Conservation (phyloP, 768 basidiomycete genomes). For the Imleria badia region DNA sequence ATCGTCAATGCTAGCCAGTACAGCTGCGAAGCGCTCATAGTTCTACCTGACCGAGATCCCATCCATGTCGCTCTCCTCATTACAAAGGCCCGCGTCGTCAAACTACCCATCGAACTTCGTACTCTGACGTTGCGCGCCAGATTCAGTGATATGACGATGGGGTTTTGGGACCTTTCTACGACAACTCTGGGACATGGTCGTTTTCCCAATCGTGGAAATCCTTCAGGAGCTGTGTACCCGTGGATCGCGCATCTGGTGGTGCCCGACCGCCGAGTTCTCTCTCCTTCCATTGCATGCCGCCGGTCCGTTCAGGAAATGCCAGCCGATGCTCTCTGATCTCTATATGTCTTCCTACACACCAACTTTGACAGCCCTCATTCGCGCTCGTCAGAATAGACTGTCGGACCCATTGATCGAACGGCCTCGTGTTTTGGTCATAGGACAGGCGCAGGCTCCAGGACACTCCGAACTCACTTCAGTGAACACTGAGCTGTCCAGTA, state of each 20-base stretch:
- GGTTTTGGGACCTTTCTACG: constrained; percentile 5
- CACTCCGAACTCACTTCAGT: neutral
- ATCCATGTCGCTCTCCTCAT: neutral
- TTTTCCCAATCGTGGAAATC: constrained; percentile 14
- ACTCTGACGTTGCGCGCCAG: neutral
- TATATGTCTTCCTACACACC: constrained; percentile 8
- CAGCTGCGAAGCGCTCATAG: constrained; percentile 38
- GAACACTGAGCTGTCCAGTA: too few relatives aligned
- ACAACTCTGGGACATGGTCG: constrained; percentile 18
- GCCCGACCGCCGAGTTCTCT: too few relatives aligned
- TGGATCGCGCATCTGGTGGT: too few relatives aligned
- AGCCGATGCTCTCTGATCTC: neutral
- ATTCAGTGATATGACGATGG: neutral
- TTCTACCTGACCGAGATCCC: constrained; percentile 10
- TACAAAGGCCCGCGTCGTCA: neutral
- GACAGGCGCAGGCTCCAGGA: neutral
- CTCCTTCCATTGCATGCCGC: too few relatives aligned
- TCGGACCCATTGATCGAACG: neutral
- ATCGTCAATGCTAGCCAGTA: constrained; percentile 37
- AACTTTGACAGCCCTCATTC: constrained; percentile 1
- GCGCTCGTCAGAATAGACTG: neutral
- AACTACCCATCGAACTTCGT: neutral
- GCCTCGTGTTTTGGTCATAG: constrained; percentile 4
- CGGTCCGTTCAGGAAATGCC: neutral
- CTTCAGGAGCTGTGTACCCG: neutral